Evolutionary conservation across 2,329 filamentous ascomycete genomes (phyloP), one percentile per base, ranked within the genome.

Genomic region (Cercospora sp.): DNA sequence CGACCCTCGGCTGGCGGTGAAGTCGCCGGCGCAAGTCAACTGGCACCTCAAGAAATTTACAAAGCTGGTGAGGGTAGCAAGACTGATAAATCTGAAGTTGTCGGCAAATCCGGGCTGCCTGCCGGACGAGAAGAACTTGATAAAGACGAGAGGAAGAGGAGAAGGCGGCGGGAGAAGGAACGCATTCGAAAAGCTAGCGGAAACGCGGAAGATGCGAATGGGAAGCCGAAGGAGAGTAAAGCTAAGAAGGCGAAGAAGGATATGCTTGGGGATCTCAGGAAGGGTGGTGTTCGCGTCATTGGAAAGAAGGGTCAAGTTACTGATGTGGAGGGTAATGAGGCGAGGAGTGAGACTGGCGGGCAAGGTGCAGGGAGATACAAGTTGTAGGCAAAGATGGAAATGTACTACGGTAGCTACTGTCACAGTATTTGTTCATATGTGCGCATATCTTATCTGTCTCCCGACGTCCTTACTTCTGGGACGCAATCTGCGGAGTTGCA

Each of bases 1-100:
- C 91, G 97, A 75, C 94, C 95, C 7, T 90, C 91, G 16, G 92
- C 90, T 0, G 91, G 91, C 53, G 89, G 90, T 76, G 92, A 91
- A 51, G 88, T 93, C 67, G 85, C 85, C 13, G 88, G 88, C 28
- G 79, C 81, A 28, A 91, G 90, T 76, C 91, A 91, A 83, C 87
- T 99, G 69, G 95, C 95, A 57, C 95, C 95, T 2, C 95, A 98
- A 78, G 95, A 99, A 80, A 86, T 99, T 28, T 99, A 98, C 83
- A 89, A 88, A 75, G 89, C 92, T n/a, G 89, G 89, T 69, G 89
- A 90, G 75, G 76, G 74, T 1, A 71, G 69, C 86, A 65, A 65
- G 16, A 88, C 70, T 13, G 88, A 84, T 68, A 72, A 72, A 30
- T 89, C 89, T 62, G 93, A 97, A 79, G 84, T 97, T 43, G 86